Evolutionary conservation across 23 red algal species (phyloP).

Genomic region (Agarophyton chilense): DNA sequence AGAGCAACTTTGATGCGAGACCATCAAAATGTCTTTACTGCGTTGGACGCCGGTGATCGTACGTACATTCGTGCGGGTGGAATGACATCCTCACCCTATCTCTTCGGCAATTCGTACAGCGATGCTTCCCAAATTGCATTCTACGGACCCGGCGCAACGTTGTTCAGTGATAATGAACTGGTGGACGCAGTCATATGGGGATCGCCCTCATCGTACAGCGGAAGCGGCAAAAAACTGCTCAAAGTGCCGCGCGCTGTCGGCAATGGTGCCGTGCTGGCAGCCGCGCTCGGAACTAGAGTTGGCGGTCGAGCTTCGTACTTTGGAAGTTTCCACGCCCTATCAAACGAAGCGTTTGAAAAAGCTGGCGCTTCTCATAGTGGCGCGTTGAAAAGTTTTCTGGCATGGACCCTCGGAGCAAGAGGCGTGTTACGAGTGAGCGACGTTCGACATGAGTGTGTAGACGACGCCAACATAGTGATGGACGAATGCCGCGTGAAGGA

Average conservation of each 20-base stretch:
- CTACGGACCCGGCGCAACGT: conserved; percentile 69
- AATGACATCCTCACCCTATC: conserved; percentile 10
- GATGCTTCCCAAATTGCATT: conserved; percentile 51
- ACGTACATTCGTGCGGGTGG: conserved; percentile 78
- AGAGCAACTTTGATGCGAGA: conserved; percentile 36
- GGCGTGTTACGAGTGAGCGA: conserved; percentile 64
- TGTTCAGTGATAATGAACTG: conserved; percentile 83
- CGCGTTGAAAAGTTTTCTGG: conserved; percentile 28
- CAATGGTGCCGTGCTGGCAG: conserved; percentile 62
- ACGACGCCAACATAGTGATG: neutral
- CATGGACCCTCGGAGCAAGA: conserved; percentile 69
- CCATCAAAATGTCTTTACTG: conserved; percentile 48
- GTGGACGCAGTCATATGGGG: conserved; percentile 84
- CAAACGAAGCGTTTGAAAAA: conserved; percentile 31
- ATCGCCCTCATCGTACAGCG: conserved; percentile 45
- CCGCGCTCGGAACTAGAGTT: conserved; percentile 52
- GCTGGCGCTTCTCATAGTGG: conserved; percentile 38
- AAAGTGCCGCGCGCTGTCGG: conserved; percentile 63
- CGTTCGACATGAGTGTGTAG: conserved; percentile 13
- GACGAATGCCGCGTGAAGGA: conserved; percentile 78
- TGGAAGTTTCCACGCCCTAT: conserved; percentile 60
- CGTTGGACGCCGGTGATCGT: conserved; percentile 41
- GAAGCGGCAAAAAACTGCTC: neutral
- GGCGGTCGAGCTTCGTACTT: conserved; percentile 56
- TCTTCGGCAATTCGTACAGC: conserved; percentile 9